Base-by-base conservation (phyloP, 495 filamentous ascomycete species). In the Thermochaetoides thermophila region DNA sequence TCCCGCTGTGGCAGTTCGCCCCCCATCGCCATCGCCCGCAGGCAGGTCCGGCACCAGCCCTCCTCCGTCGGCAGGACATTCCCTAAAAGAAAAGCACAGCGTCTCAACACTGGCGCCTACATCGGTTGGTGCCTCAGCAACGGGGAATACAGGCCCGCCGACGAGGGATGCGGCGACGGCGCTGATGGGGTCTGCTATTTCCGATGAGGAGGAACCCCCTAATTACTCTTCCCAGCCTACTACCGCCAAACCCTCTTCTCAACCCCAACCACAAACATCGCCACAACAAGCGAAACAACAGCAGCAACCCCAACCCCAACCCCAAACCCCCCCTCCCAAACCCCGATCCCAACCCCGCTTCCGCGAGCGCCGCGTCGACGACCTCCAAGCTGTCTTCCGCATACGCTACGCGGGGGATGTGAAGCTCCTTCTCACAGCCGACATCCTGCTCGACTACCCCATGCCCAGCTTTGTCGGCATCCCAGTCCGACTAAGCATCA, bases 381-480 rank as follows among this genome's bases (percentile, higher is more conserved):
- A 97, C 51, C 61, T 93, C 13, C 91, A 96, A 52, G 74, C 92
- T 15, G 77, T 94, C 0, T 82, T 85, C 39, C 84, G 84, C 43
- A 85, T 85, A 20, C 74, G 74, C 29, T 97, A 97, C 53, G 67
- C 71, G 1, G 89, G 89, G 1, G 76, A 92, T 39, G 64, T 97
- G 17, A 74, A 74, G 29, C 64, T 97, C 3, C 83, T 83, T 29
- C 60, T 97, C 13, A 95, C 89, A 10, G 84, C 89, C 1, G 84
- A 94, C 49, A 85, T 97, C 25, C 63, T 96, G 13, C 79, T 97
- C 18, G 89, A 97, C 58, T 97, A 96, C 51, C 89, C 89, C 1
- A 93, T 95, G 78, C 84, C 84, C 8, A 85, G 78, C 56, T 97
- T 97, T 44, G 89, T 92, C 7, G 82, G 84, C 1, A 80, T 97